These are phyloP conservation scores for Solanum dulcamara DNA, from an alignment of 257 asterid species.

Conservation along the genomic window DNA sequence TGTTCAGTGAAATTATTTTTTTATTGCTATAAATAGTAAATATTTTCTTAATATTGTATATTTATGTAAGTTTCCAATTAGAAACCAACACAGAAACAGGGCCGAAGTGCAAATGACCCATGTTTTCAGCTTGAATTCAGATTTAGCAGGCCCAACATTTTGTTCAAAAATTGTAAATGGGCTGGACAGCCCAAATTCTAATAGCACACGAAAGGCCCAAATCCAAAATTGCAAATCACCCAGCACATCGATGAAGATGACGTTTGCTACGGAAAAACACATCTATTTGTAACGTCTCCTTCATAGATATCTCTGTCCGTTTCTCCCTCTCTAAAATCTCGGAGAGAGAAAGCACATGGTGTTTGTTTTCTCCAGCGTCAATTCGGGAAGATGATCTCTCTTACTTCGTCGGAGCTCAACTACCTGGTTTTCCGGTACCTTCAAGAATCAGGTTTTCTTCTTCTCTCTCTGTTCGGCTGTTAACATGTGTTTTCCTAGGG, in stretches of 20 bases:
- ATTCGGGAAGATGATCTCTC: conserved; percentile 36
- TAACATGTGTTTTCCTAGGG: not conserved
- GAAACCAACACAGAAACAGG: not conserved
- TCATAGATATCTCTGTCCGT: not conserved
- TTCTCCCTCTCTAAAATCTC: not conserved
- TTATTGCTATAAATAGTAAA: too few relatives aligned
- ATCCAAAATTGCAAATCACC: not conserved
- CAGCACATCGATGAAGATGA: not conserved
- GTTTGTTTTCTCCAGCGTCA: conserved; percentile 6
- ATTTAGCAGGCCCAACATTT: not conserved
- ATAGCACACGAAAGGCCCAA: not conserved
- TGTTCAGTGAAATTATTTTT: too few relatives aligned
- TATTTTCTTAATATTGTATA: too few relatives aligned
- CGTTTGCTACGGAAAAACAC: not conserved
- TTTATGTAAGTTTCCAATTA: too few relatives aligned
- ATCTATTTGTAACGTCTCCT: not conserved
- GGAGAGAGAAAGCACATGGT: not conserved
- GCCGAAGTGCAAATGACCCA: not conserved
- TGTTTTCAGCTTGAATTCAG: not conserved
- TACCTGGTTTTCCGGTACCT: conserved; percentile 87
- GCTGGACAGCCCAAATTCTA: not conserved
- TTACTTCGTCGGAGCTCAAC: conserved; percentile 71
- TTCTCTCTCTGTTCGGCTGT: not conserved
- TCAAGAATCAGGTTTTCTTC: conserved; percentile 63
- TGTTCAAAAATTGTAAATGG: not conserved